These are phyloP conservation scores for Canariomyces notabilis DNA, from an alignment of 2,329 filamentous ascomycete genomes.

Conservation along the genomic window DNA sequence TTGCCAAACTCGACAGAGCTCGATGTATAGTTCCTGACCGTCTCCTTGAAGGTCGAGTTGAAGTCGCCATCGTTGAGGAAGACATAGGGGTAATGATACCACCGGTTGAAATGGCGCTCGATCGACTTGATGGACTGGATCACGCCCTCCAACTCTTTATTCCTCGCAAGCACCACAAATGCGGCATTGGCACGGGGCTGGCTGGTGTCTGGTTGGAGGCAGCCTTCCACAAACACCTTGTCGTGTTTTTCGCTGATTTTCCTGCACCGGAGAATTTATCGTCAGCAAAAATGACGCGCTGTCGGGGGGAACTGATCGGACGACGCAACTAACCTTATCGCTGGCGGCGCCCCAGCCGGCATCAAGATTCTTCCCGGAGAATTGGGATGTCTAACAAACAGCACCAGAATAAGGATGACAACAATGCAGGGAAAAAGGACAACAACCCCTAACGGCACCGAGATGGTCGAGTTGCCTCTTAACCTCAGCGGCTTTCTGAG, in stretches of 20 bases:
- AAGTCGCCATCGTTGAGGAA: slow-evolving; percentile 98
- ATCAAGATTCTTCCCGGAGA: slow-evolving; percentile 78
- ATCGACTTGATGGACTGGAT: slow-evolving; percentile 97
- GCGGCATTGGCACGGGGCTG: slow-evolving; percentile 85
- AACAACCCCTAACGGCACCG: slow-evolving; percentile 86
- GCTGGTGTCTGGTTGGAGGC: slow-evolving; percentile 72
- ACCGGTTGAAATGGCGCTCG: slow-evolving; percentile 97
- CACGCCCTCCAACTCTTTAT: slow-evolving; percentile 94
- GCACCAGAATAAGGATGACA: slow-evolving; percentile 80
- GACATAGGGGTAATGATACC: slow-evolving; percentile 98
- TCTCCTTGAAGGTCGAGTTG: slow-evolving; percentile 87
- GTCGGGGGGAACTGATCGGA: slow-evolving; percentile 13
- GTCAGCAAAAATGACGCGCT: background rate
- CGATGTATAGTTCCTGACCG: slow-evolving; percentile 85
- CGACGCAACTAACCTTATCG: slow-evolving; percentile 67
- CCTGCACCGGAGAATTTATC: slow-evolving; percentile 45
- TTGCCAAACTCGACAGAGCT: slow-evolving; percentile 85
- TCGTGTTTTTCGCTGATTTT: slow-evolving; percentile 97
- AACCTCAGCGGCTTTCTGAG: slow-evolving; percentile 82
- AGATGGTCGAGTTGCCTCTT: slow-evolving; percentile 86
- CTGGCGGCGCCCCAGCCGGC: slow-evolving; percentile 80
- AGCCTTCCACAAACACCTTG: slow-evolving; percentile 91
- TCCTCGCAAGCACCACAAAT: slow-evolving; percentile 90
- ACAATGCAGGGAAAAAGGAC: slow-evolving; percentile 89
- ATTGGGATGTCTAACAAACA: slow-evolving; percentile 84